A percentile compares a stretch with the other conserved stretches of the same genome.
Evolutionary conservation across 441 rosid genomes (phyloP).

Genomic region (Viola pubescens): DNA sequence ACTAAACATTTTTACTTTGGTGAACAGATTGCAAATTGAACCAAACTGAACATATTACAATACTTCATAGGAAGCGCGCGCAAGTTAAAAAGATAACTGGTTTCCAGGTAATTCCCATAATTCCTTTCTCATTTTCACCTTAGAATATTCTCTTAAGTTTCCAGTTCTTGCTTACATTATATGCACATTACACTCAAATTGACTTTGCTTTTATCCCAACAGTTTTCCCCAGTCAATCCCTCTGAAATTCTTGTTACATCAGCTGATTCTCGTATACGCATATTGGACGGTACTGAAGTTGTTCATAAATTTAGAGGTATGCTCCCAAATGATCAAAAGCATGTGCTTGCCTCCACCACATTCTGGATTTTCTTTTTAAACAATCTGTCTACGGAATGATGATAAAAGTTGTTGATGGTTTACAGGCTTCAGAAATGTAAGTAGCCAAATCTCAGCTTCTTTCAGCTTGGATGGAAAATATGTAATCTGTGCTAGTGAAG

Average conservation of each 20-base stretch:
- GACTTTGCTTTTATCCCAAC: slow-evolving; percentile 16
- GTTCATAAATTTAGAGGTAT: slow-evolving; percentile 70
- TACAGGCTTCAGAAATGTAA: slow-evolving; percentile 70
- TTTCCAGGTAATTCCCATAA: slow-evolving; percentile 50
- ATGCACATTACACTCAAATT: slow-evolving; percentile 2
- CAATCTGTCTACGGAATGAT: not conserved
- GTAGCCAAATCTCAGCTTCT: slow-evolving; percentile 84
- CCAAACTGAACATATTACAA: slow-evolving; percentile 42
- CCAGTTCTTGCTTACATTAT: not conserved
- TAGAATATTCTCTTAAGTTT: not conserved
- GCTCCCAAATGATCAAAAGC: not conserved
- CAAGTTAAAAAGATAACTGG: slow-evolving; percentile 75
- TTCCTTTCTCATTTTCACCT: not conserved
- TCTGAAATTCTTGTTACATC: slow-evolving; percentile 78
- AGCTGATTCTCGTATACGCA: slow-evolving; percentile 77
- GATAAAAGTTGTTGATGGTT: not conserved
- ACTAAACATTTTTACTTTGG: slow-evolving; percentile 9
- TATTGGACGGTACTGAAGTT: slow-evolving; percentile 58
- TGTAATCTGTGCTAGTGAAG: slow-evolving; percentile 74
- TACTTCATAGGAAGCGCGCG: slow-evolving; percentile 50
- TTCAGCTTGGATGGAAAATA: slow-evolving; percentile 63
- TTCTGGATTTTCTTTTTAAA: not conserved
- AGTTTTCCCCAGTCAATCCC: slow-evolving; percentile 75
- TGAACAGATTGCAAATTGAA: slow-evolving; percentile 53
- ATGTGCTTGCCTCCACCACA: not conserved